These are phyloP conservation scores for Vanderwaltozyma tropicalis DNA, from an alignment of 805 yeast genomes.

Conservation along the genomic window DNA sequence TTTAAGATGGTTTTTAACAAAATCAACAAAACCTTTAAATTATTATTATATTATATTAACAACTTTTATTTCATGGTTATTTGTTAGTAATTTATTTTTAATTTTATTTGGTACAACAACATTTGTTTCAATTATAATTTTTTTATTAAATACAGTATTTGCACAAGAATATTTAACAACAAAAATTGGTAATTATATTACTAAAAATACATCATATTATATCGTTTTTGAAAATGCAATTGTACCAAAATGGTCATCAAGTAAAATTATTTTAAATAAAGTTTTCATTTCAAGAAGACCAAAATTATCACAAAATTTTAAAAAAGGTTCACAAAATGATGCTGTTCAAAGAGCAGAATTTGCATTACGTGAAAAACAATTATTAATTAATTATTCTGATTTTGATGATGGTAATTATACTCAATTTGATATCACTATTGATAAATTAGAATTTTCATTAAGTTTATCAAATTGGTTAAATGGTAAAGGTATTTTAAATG, in stretches of 20 bases:
- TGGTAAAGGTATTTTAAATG: constrained; percentile 79
- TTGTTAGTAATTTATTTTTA: constrained; percentile 76
- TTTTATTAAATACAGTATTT: constrained; percentile 49
- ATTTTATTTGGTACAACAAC: constrained; percentile 86
- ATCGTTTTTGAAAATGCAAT: constrained; percentile 90
- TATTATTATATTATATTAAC: constrained; percentile 66
- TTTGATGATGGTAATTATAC: constrained; percentile 91
- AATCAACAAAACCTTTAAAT: constrained; percentile 73
- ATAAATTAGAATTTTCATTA: constrained; percentile 68
- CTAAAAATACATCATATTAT: constrained; percentile 69
- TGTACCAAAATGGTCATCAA: constrained; percentile 87
- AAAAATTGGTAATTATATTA: constrained; percentile 69
- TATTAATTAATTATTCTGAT: constrained; percentile 29
- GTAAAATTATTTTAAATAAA: constrained; percentile 71
- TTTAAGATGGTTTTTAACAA: constrained; percentile 65
- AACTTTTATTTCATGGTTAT: constrained; percentile 85
- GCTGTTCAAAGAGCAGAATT: constrained; percentile 49
- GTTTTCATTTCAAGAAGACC: constrained; percentile 86
- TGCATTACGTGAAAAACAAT: constrained; percentile 23
- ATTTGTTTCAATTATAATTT: constrained; percentile 68
- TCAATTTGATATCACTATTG: constrained; percentile 86
- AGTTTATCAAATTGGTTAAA: constrained; percentile 81
- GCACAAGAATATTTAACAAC: constrained; percentile 72
- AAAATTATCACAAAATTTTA: constrained; percentile 36
- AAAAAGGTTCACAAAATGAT: constrained; percentile 62